phyloP scores from a whole-genome alignment of 2,329 filamentous ascomycete species.

The Parasarocladium wereldwijsianum region DNA sequence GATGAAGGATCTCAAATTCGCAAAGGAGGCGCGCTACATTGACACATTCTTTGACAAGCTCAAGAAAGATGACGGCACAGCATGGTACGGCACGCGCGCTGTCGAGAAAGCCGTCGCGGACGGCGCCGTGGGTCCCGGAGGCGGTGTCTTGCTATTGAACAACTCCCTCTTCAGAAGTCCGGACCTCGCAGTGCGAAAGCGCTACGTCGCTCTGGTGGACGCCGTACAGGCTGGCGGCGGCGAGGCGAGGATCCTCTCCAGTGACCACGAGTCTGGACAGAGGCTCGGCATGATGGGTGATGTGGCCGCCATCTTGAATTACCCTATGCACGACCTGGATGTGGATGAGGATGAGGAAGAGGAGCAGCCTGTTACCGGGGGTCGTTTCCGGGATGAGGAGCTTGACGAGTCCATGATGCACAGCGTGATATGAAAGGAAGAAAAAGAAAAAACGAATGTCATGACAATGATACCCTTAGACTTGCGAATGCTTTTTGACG shows the following conservation, averaged over 20 bases:
- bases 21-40: constrained; percentile 69
- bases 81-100: constrained; percentile 78
- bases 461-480: too few relatives aligned
- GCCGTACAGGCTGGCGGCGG: constrained; percentile 77
- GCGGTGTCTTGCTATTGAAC: constrained; percentile 72
- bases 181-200: constrained; percentile 59
- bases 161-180: constrained; percentile 78
- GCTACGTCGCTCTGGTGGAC: constrained; percentile 78
- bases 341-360: constrained; percentile 43
- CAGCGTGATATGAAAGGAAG: constrained; percentile 16
- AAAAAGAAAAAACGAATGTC: constrained; percentile 5
- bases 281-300: constrained; percentile 71
- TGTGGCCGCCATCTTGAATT: constrained; percentile 82
- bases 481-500: too few relatives aligned
- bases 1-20: constrained; percentile 78
- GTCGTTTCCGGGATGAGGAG: constrained; percentile 13
- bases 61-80: constrained; percentile 70
- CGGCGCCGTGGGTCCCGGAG: constrained; percentile 76
- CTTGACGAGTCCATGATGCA: constrained; percentile 15
- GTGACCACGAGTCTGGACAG: constrained; percentile 85
- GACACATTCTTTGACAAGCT: constrained; percentile 69
- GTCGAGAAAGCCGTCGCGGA: constrained; percentile 73
- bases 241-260: constrained; percentile 78
- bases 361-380: constrained; percentile 5
- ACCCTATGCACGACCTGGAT: constrained; percentile 69